Evolutionary conservation across 2,329 filamentous ascomycete genomes (phyloP), one percentile per base, ranked within the genome.

Genomic region (Thielaviopsis musarum): DNA sequence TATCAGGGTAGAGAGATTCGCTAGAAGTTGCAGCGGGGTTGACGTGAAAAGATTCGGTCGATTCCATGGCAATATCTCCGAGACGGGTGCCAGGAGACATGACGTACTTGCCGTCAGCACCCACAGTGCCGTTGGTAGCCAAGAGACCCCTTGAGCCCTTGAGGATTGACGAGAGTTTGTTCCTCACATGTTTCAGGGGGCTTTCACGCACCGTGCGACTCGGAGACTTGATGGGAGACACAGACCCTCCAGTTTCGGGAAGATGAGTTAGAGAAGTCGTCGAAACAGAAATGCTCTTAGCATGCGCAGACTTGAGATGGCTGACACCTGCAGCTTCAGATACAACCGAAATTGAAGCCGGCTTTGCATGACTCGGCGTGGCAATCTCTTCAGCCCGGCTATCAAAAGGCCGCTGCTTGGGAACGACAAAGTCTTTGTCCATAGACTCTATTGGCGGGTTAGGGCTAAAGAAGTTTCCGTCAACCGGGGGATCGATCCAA

Each of bases 151-250:
- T 91, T 3, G 91, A 93, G 59, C 85, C 87, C 71, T 90, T 91
- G 65, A 96, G 76, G 62, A 95, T 90, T 10, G 91, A 95, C 54
- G 91, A 94, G 54, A 97, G 76, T 69, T 90, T 94, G 67, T 87
- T 88, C 73, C 95, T 97, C 28, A 93, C 91, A 57, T 93, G 89
- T 70, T 91, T 95, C 61, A 96, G 71, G 5, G 89, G 89, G 61
- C 86, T 91, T 64, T 94, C 90, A 7, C 77, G 75, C 65, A 80
- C 75, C 55, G 69, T 73, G 59, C 80, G 73, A 5, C 77, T 75
- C 0, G 80, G 79, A 1, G 81, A 83, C 64, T 81, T 82, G 2
- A 73, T 69, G 63, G 78, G 73, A 69, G 79, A 72, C 69, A 77
- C 65, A 17, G 79, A 67, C 9, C 63, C 65, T 15, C 68, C 68